Conservation (phyloP, 2,329 filamentous ascomycete genomes). For the Talaromyces sp. region DNA sequence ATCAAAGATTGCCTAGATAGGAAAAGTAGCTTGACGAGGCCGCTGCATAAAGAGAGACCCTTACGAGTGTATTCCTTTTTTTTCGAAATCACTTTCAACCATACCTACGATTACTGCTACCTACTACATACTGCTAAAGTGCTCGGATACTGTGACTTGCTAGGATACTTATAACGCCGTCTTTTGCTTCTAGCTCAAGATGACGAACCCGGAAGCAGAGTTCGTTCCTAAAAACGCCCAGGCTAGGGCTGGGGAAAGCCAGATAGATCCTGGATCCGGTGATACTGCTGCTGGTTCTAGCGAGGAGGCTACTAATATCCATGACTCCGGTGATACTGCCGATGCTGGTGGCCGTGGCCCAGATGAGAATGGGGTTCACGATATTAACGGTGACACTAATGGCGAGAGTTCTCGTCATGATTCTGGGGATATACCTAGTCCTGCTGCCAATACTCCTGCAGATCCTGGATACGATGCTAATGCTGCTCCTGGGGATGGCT, state of each 20-base stretch:
- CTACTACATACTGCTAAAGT: not conserved
- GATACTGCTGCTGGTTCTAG: not conserved
- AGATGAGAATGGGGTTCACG: no score
- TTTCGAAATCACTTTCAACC: not conserved
- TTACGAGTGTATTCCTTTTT: not conserved
- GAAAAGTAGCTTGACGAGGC: not conserved
- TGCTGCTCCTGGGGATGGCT: no score
- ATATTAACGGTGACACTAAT: no score
- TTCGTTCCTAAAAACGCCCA: not conserved
- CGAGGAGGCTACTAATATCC: not conserved
- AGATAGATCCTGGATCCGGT: no score
- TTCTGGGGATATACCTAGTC: not conserved
- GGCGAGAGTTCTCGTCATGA: not conserved
- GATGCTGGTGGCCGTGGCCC: no score
- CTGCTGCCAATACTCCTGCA: not conserved
- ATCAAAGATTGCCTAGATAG: not conserved
- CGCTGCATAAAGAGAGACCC: not conserved
- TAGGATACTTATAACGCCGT: not conserved
- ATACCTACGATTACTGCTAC: not conserved
- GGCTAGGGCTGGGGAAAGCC: no score
- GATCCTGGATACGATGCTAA: no score
- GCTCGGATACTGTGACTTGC: not conserved
- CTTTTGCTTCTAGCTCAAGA: not conserved
- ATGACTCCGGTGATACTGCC: not conserved
- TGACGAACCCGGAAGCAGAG: not conserved